A percentile compares a stretch with the other conserved stretches of the same genome.
Conservation (phyloP, 106 monocot genomes). For the Dioscorea zingiberensis region DNA sequence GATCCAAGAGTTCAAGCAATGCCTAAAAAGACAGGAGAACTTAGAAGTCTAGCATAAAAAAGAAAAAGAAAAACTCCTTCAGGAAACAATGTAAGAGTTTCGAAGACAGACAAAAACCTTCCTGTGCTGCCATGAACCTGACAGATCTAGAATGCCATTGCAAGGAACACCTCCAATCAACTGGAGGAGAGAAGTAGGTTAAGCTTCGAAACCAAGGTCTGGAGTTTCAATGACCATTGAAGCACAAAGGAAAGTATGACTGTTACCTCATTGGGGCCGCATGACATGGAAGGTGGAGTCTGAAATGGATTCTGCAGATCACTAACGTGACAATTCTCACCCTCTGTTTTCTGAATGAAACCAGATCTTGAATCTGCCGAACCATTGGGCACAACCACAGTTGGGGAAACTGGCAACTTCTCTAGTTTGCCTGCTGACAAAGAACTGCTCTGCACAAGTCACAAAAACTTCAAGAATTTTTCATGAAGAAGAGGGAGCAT, state of each 20-base stretch:
- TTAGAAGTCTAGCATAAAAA: not conserved
- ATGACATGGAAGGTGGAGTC: slow-evolving; percentile 75
- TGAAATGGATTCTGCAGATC: slow-evolving; percentile 47
- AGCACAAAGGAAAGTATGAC: no score
- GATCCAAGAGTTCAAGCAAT: slow-evolving; percentile 84
- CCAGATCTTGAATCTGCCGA: no score
- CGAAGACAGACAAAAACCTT: slow-evolving; percentile 41
- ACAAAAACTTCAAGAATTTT: no score
- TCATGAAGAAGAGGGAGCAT: no score
- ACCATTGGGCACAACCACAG: no score
- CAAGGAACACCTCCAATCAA: slow-evolving; percentile 14
- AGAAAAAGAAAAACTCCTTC: no score
- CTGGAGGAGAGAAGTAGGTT: slow-evolving; percentile 12
- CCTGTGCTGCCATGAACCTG: slow-evolving; percentile 30
- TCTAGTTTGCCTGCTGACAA: slow-evolving; percentile 27
- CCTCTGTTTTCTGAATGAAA: slow-evolving; percentile 1
- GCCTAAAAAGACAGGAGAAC: slow-evolving; percentile 31
- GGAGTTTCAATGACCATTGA: no score
- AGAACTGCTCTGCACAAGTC: slow-evolving; percentile 24
- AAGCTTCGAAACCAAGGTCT: not conserved
- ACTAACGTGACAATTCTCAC: not conserved
- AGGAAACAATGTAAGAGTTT: no score
- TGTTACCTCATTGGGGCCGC: slow-evolving; percentile 47
- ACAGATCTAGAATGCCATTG: slow-evolving; percentile 24
- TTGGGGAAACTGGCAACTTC: slow-evolving; percentile 7